These are phyloP conservation scores for Cercophora sp. DNA, from an alignment of 495 filamentous ascomycete species.

Conservation along the genomic window DNA sequence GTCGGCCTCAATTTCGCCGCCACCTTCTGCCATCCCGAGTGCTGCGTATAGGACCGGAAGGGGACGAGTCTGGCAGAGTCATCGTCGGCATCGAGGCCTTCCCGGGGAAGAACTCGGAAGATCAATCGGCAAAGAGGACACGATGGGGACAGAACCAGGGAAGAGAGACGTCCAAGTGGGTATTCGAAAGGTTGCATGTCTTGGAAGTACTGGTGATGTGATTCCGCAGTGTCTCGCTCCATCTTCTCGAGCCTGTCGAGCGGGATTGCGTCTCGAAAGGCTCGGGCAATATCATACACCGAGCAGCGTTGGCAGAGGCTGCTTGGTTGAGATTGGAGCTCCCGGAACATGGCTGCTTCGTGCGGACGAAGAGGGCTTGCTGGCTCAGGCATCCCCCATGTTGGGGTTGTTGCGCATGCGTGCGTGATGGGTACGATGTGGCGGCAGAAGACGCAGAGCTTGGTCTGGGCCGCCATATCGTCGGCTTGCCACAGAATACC, in stretches of 20 bases:
- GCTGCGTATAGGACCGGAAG: conserved; percentile 7
- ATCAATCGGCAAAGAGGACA: conserved; percentile 22
- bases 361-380: neutral
- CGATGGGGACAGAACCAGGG: neutral
- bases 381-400: neutral
- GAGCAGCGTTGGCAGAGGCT: conserved; percentile 14
- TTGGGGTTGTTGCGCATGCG: neutral
- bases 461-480: too few species aligned
- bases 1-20: neutral
- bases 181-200: too few species aligned
- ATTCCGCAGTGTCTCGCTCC: neutral
- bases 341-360: conserved; percentile 1
- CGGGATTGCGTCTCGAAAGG: neutral
- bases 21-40: conserved; percentile 9
- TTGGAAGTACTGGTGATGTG: too few species aligned
- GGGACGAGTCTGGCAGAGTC: conserved; percentile 5
- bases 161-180: conserved; percentile 14
- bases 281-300: conserved; percentile 5
- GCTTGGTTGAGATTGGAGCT: conserved; percentile 2
- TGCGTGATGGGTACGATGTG: neutral
- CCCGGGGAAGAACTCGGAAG: conserved; percentile 16
- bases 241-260: neutral
- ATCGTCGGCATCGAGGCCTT: neutral
- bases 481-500: too few species aligned
- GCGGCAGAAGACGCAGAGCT: conserved; percentile 15